Conservation (phyloP, 1,139 yeast species). For the Blastobotrys indianensis region DNA sequence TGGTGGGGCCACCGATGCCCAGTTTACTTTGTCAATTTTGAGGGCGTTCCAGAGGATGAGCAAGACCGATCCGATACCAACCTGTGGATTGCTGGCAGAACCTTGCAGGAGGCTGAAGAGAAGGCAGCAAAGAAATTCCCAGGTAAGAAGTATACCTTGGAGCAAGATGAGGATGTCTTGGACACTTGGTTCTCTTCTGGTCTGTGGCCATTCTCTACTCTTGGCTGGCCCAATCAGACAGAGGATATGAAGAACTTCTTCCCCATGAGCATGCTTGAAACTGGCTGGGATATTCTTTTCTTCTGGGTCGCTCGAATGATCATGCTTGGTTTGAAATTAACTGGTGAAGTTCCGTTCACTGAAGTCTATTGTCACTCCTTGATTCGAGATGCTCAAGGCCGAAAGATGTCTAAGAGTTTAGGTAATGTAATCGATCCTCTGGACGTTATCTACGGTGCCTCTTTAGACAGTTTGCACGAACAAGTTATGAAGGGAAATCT, state of each 20-base stretch:
- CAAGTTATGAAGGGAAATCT: conserved; percentile 76
- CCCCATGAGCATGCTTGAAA: conserved; percentile 92
- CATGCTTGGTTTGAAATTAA: conserved; percentile 79
- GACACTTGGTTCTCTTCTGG: conserved; percentile 99
- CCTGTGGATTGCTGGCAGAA: conserved; percentile 90
- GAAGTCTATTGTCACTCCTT: conserved; percentile 98
- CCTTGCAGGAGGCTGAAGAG: conserved; percentile 69
- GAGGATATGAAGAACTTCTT: conserved; percentile 69
- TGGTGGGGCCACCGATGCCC: conserved; percentile 99
- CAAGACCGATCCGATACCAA: conserved; percentile 58
- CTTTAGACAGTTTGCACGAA: conserved; percentile 72
- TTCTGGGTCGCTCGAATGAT: conserved; percentile 99
- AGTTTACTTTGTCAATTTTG: conserved; percentile 78
- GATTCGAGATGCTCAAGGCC: conserved; percentile 98
- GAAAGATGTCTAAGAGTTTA: conserved; percentile 96
- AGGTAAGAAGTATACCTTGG: conserved; percentile 61
- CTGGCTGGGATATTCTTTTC: conserved; percentile 98
- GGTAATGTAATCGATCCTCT: conserved; percentile 96
- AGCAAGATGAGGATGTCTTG: conserved; percentile 95
- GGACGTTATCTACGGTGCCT: conserved; percentile 86
- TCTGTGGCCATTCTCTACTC: conserved; percentile 93
- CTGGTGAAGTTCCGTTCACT: conserved; percentile 87
- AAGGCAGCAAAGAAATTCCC: conserved; percentile 77
- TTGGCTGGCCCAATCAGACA: conserved; percentile 88
- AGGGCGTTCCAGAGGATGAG: conserved; percentile 49